Evolutionary conservation across 129 eudicot genomes (phyloP), one percentile per base, ranked within the genome.

Genomic region (Apium graveolens): DNA sequence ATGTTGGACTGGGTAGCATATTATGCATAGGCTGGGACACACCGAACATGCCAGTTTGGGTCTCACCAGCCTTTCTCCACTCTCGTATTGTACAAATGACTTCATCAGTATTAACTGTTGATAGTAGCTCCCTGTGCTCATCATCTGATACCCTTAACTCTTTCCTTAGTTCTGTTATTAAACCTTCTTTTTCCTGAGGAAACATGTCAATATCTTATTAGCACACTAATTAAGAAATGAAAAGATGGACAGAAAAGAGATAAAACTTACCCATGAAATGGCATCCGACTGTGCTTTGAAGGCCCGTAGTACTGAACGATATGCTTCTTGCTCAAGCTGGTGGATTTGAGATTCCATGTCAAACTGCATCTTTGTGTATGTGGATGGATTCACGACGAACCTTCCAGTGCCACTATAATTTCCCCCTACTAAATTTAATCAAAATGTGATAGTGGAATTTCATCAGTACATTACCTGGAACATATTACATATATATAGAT

Each of bases 231-330:
- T 66, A 8, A 73, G 31, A 68, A 16, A 55, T 51, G 55, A 14
- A 46, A 53, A 24, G 49, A 45, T 42, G 18, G 32, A 60, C 70
- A 49, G 32, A 29, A 66, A 69, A 70, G 63, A 76, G 66, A 80
- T 75, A 7, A 10, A n/a, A 76, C 73, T 57, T 90, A 94, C 99
- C 99, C 97, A 95, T 80, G 97, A 82, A 78, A 95, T 90, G 66
- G 97, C 99, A 85, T 95, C 97, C 72, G 99, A 95, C 80, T 95
- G 99, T 32, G 99, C 99, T 86, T 92, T 90, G 79, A 95, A 95
- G 79, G 99, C 99, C 81, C 96, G 86, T 60, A 95, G 88, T 44
- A 95, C 92, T 79, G 99, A 89, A 77, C 88, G 82, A 83, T 95
- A 95, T 65, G 99, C 99, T 81, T 90, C 90, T 83, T 90, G 93